These are phyloP conservation scores for Middelhovenomyces tepae DNA, from an alignment of 805 yeast genomes.

Conservation along the genomic window DNA sequence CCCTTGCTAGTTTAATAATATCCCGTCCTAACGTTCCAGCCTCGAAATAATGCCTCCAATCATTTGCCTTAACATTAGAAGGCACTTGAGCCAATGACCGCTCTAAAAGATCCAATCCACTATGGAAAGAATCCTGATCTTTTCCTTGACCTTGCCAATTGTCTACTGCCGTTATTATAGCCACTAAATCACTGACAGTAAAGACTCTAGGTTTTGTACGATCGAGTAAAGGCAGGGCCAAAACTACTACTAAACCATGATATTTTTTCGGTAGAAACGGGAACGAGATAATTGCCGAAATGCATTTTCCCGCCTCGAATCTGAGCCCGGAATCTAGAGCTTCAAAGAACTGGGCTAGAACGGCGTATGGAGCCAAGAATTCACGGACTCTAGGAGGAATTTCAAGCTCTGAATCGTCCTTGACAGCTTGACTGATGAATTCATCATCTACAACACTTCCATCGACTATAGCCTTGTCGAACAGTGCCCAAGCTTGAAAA, in stretches of 20 bases:
- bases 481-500: conserved; percentile 19
- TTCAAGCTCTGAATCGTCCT: conserved; percentile 7
- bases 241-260: conserved; percentile 13
- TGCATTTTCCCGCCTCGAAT: conserved; percentile 14
- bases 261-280: conserved; percentile 21
- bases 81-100: conserved; percentile 6
- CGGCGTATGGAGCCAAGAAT: conserved; percentile 26
- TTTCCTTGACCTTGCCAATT: conserved; percentile 14
- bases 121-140: conserved; percentile 7
- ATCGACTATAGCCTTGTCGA: conserved; percentile 18
- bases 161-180: conserved; percentile 17
- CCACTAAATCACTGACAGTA: conserved; percentile 11
- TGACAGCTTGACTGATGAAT: conserved; percentile 8
- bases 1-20: conserved; percentile 13
- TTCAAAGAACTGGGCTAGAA: conserved; percentile 15
- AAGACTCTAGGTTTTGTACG: conserved; percentile 12
- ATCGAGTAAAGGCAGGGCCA: conserved; percentile 13
- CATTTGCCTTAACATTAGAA: conserved; percentile 4
- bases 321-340: conserved; percentile 6
- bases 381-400: conserved; percentile 19
- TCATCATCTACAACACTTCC: conserved; percentile 9
- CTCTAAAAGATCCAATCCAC: conserved; percentile 14
- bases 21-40: conserved; percentile 9
- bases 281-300: conserved; percentile 22
- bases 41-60: conserved; percentile 16